phyloP scores from a whole-genome alignment of 2,329 filamentous ascomycete species.

The Sarocladium strictum region DNA sequence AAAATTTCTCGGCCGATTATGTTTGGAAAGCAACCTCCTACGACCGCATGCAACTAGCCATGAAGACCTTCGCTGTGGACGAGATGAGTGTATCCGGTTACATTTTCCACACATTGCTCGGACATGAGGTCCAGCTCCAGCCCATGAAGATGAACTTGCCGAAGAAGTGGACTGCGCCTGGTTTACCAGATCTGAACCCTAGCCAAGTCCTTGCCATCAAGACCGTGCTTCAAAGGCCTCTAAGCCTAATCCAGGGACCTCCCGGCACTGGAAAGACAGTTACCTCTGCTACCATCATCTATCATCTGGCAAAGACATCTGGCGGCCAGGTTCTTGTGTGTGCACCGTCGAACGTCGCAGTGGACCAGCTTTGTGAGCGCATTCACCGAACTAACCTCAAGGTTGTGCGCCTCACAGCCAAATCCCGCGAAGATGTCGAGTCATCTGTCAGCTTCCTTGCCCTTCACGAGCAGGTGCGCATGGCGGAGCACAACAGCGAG shows the following conservation, averaged over 20 bases:
- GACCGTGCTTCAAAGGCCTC: conserved; percentile 84
- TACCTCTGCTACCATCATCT: conserved; percentile 97
- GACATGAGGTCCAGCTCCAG: conserved; percentile 88
- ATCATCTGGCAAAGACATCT: conserved; percentile 92
- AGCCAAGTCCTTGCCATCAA: conserved; percentile 97
- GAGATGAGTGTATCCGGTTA: conserved; percentile 98
- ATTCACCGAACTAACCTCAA: conserved; percentile 93
- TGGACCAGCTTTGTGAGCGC: conserved; percentile 95
- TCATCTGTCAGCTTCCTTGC: conserved; percentile 96
- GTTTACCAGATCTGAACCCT: conserved; percentile 87
- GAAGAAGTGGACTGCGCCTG: conserved; percentile 93
- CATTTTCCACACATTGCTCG: conserved; percentile 94
- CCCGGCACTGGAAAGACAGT: conserved; percentile 98
- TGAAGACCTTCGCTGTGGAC: conserved; percentile 98
- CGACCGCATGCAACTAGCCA: conserved; percentile 97
- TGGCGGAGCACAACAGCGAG: conserved; percentile 95
- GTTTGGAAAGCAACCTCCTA: conserved; percentile 99
- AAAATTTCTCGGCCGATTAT: conserved; percentile 97
- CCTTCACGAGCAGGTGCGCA: conserved; percentile 91
- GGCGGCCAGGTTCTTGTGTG: conserved; percentile 93
- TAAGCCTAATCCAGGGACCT: conserved; percentile 94
- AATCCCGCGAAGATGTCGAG: conserved; percentile 97
- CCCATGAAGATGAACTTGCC: conserved; percentile 95
- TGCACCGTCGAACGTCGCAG: conserved; percentile 95
- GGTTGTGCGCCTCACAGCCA: conserved; percentile 95